Evolutionary conservation across 768 basidiomycete species (phyloP), one percentile per base, ranked within the genome.

Genomic region (Auricularia auricula-judae): DNA sequence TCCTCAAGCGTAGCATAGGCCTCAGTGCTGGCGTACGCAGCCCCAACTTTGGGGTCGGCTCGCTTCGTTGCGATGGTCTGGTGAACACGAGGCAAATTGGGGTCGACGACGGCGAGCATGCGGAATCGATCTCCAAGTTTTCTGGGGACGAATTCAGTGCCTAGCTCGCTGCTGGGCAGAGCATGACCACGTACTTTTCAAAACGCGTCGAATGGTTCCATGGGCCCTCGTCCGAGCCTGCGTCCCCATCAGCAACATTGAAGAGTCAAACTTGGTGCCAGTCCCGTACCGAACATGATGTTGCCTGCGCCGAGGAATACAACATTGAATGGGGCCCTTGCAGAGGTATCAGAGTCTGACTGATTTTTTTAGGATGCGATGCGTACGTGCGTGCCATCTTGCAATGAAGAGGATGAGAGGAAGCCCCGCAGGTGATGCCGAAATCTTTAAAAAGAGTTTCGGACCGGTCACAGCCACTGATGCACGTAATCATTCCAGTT

Each of bases 51-150:
- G 16, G 91, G 90, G 71, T 88, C 47, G 5, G 47, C 88, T 72
- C 92, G 86, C 81, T 98, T 98, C 78, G 90, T 88, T 73, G 87
- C 82, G 66, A 99, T 86, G 39, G 88, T 87, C 29, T 86, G 79
- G 18, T 81, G 79, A 23, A 93, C 91, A 67, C 93, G 91, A 53
- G 91, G 88, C 65, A 85, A 80, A 29, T 86, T 86, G n/a, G 96
- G 96, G 74, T 99, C 96, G 72, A 99, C 87, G 65, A 99, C 80
- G 34, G 93, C 96, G 67, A 95, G 86, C 64, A 99, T 92, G 74
- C 96, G 97, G 76, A 98, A 89, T 68, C 96, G 91, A 23, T 86
- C 87, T 59, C 96, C 96, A 66, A 98, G 88, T 81, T 98, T 95
- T 76, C 93, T 91, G 69, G 4, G 61, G 60, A 62, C 61, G 61